Conservation (phyloP, 257 asterid species). For the Solanum habrochaites region DNA sequence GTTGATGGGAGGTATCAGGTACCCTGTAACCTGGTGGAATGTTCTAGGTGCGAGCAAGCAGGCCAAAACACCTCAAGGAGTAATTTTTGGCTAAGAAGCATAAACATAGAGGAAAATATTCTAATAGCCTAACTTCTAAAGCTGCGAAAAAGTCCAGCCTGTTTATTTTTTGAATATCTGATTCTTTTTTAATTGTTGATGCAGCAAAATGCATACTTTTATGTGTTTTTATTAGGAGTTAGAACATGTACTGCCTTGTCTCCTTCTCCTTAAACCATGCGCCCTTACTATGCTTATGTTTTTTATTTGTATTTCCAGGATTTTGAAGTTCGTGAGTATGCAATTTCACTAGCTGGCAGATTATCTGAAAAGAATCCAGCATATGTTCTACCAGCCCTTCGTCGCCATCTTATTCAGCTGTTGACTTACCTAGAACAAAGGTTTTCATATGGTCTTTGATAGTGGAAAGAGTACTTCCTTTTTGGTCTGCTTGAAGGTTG, state of each 20-base stretch:
- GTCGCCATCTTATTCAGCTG: constrained; percentile 95
- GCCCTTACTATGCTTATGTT: not conserved
- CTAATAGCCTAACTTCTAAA: not conserved
- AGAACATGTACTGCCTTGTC: not conserved
- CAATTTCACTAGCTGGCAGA: constrained; percentile 94
- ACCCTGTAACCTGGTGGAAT: not conserved
- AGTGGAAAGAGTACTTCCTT: not conserved
- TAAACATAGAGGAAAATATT: not conserved
- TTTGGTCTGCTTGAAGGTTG: not conserved
- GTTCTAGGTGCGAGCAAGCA: not conserved
- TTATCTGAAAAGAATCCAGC: constrained; percentile 98
- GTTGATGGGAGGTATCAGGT: not conserved
- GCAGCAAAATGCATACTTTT: not conserved
- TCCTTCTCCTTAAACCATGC: not conserved
- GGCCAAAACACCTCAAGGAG: not conserved
- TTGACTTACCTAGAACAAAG: constrained; percentile 93
- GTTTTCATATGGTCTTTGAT: constrained; percentile 17
- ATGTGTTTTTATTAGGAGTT: not conserved
- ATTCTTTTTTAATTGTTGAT: not conserved
- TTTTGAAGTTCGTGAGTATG: constrained; percentile 79
- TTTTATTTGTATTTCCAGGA: constrained; percentile 30
- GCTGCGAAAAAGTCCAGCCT: not conserved
- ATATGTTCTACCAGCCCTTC: constrained; percentile 97
- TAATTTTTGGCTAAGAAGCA: not conserved
- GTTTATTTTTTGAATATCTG: not conserved